Evolutionary conservation across 1,139 yeast species (phyloP).

Genomic region (Debaryomycetaceae sp.): DNA sequence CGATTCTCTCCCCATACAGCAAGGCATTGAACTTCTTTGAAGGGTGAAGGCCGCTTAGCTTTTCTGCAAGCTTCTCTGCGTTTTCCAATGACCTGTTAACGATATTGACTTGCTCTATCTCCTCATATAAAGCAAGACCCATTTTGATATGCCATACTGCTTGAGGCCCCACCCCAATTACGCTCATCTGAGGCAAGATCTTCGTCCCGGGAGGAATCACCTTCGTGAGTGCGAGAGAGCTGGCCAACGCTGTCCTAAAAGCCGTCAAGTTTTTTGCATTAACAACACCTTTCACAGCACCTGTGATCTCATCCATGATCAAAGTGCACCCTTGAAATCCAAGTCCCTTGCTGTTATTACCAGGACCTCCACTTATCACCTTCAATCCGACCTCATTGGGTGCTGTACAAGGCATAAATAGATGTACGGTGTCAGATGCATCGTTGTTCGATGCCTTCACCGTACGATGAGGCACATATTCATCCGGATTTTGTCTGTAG

Average conservation of each 20-base stretch:
- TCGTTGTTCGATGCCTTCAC: conserved; percentile 24
- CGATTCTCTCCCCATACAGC: conserved; percentile 16
- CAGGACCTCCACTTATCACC: conserved; percentile 49
- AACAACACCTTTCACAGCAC: conserved; percentile 49
- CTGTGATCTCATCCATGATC: conserved; percentile 48
- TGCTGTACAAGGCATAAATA: conserved; percentile 66
- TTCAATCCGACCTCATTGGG: conserved; percentile 43
- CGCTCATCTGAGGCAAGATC: conserved; percentile 30
- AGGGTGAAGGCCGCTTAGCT: conserved; percentile 23
- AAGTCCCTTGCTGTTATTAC: conserved; percentile 26
- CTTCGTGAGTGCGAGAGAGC: conserved; percentile 45
- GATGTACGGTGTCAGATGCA: conserved; percentile 40
- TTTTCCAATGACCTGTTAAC: conserved; percentile 45
- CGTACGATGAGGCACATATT: conserved; percentile 32
- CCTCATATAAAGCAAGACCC: conserved; percentile 38
- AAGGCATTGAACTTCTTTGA: conserved; percentile 17
- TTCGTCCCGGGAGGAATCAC: conserved; percentile 20
- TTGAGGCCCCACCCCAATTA: conserved; percentile 67
- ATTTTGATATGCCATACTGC: conserved; percentile 63
- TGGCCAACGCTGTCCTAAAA: conserved; percentile 64
- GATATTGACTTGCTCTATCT: conserved; percentile 23
- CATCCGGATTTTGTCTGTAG: conserved; percentile 18
- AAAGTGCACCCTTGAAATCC: conserved; percentile 55
- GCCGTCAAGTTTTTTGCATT: conserved; percentile 64
- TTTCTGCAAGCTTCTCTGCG: conserved; percentile 28